These are phyloP conservation scores for Xylaria polymorpha DNA, from an alignment of 2,329 filamentous ascomycete species.

Conservation along the genomic window DNA sequence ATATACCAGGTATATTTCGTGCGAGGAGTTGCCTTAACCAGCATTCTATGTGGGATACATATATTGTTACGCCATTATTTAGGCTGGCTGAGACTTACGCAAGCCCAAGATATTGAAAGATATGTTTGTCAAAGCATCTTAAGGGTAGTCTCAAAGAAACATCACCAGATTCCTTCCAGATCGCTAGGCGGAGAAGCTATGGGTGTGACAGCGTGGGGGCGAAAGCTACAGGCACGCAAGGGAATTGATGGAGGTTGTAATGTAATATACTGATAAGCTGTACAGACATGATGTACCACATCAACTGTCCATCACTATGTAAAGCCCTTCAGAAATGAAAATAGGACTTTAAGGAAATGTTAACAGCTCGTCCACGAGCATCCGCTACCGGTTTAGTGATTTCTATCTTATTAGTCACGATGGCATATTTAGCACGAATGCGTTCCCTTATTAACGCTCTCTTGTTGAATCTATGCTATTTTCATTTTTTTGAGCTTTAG, in stretches of 20 bases:
- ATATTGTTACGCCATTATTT: not conserved
- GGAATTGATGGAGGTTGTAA: not conserved
- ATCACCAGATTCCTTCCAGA: not conserved
- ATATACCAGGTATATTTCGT: not conserved
- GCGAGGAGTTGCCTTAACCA: not conserved
- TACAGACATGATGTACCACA: not conserved
- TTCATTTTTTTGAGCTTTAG: not conserved
- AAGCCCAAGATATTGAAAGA: not conserved
- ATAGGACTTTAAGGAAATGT: not conserved
- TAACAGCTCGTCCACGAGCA: not conserved
- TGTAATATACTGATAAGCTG: not conserved
- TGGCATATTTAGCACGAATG: not conserved
- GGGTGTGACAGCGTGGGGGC: too few species aligned
- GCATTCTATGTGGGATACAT: not conserved
- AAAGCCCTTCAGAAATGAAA: not conserved
- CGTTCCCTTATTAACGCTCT: not conserved
- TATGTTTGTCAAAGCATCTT: not conserved
- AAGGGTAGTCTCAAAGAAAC: not conserved
- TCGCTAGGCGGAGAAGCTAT: not conserved
- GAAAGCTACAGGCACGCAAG: not conserved
- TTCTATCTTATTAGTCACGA: not conserved
- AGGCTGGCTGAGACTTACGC: not conserved
- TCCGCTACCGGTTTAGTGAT: not conserved
- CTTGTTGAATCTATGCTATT: not conserved
- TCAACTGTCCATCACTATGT: not conserved